Evolutionary conservation across 2,329 filamentous ascomycete genomes (phyloP).

Genomic region (Nigrograna mackinnonii): DNA sequence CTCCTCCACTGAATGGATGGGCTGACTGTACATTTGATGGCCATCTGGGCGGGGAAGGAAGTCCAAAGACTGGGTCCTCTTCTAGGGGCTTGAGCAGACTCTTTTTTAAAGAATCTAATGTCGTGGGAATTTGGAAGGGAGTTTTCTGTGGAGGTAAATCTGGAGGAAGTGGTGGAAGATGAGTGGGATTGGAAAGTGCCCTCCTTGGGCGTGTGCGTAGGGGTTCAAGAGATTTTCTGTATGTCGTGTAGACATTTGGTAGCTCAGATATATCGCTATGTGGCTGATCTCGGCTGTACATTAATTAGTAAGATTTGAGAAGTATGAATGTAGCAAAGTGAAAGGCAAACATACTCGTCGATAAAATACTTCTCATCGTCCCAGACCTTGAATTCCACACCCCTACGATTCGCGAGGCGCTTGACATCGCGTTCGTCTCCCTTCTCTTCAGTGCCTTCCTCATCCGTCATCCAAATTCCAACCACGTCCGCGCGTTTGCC

Average conservation of each 20-base stretch:
- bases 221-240: slow-evolving; percentile 73
- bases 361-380: slow-evolving; percentile 78
- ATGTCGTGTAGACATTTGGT: slow-evolving; percentile 76
- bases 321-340: background rate
- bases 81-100: slow-evolving; percentile 63
- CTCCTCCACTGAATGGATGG: slow-evolving; percentile 72
- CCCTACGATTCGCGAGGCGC: slow-evolving; percentile 55
- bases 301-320: slow-evolving; percentile 1
- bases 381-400: slow-evolving; percentile 67
- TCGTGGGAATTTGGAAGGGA: slow-evolving; percentile 67
- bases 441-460: slow-evolving; percentile 71
- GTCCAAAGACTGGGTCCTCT: slow-evolving; percentile 43
- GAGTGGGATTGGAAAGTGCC: slow-evolving; percentile 56
- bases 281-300: slow-evolving; percentile 66
- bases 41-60: slow-evolving; percentile 56
- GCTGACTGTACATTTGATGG: slow-evolving; percentile 61
- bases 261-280: slow-evolving; percentile 59
- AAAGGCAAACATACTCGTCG: slow-evolving; percentile 65
- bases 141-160: slow-evolving; percentile 60
- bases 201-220: slow-evolving; percentile 66
- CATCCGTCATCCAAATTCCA: slow-evolving; percentile 74
- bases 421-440: slow-evolving; percentile 63
- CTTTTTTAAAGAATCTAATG: slow-evolving; percentile 56
- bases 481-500: slow-evolving; percentile 52
- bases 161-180: slow-evolving; percentile 63